phyloP scores from a whole-genome alignment of 1,284 basidiomycete genomes.

The Vanrija humicola region DNA sequence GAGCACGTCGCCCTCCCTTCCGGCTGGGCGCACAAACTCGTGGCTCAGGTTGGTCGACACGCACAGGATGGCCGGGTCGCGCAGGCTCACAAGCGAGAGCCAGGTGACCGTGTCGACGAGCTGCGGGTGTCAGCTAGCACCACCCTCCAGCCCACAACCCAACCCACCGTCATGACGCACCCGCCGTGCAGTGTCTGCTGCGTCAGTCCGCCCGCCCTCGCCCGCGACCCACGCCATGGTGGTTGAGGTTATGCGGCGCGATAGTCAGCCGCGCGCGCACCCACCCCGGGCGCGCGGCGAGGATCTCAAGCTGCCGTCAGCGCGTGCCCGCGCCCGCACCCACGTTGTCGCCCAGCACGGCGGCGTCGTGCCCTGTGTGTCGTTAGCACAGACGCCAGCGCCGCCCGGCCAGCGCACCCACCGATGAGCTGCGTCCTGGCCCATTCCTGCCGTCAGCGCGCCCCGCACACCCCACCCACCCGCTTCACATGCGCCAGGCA shows the following conservation, averaged over 20 bases:
- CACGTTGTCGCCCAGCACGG: not conserved
- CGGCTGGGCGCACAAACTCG: conserved; percentile 14
- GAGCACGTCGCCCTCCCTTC: conserved; percentile 7
- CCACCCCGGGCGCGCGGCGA: conserved; percentile 14
- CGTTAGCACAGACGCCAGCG: too few relatives aligned
- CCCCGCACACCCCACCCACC: too few relatives aligned
- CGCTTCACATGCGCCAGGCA: too few relatives aligned
- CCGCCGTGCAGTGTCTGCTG: conserved; percentile 10
- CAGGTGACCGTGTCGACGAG: conserved; percentile 15
- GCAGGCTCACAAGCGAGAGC: conserved; percentile 9
- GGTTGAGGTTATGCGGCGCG: conserved; percentile 9
- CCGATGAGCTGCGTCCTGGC: too few relatives aligned
- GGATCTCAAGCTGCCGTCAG: conserved; percentile 9
- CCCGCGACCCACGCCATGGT: conserved; percentile 8
- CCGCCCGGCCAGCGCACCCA: too few relatives aligned
- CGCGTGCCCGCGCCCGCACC: too few relatives aligned
- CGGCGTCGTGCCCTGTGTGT: conserved; percentile 7
- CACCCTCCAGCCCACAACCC: too few relatives aligned
- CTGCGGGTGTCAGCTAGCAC: not conserved
- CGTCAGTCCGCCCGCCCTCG: not conserved
- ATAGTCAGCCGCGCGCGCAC: conserved; percentile 2
- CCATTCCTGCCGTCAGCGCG: too few relatives aligned
- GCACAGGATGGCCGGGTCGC: not conserved
- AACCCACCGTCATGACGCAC: conserved; percentile 11
- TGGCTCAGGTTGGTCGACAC: conserved; percentile 11